Percentiles rank a stretch among this genome's conserved stretches.
Conservation (phyloP, 208 protist species). For the Trypanosoma cruzi region DNA sequence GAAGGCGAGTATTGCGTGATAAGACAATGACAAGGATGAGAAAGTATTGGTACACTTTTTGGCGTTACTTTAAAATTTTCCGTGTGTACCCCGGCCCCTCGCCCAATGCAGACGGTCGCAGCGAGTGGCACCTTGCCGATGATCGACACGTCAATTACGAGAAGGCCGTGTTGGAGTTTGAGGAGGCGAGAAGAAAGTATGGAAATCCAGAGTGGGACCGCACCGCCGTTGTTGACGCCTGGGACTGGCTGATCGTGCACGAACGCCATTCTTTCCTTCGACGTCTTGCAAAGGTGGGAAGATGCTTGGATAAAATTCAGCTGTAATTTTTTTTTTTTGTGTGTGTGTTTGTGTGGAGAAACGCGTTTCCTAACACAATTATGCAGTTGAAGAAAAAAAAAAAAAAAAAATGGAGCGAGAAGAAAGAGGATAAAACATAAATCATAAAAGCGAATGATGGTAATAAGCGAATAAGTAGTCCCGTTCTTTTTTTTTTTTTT, state of each 20-base stretch:
- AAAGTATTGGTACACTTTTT: constrained; percentile 19
- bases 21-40: neutral
- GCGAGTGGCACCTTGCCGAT: constrained; percentile 15
- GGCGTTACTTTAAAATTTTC: constrained; percentile 24
- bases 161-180: constrained; percentile 1
- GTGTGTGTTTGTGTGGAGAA: too few relatives aligned
- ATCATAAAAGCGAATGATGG: too few relatives aligned
- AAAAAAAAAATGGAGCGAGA: too few relatives aligned
- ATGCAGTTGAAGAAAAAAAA: too few relatives aligned
- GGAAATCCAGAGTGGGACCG: neutral
- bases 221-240: constrained; percentile 20
- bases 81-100: constrained; percentile 4
- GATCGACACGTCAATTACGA: constrained; percentile 22
- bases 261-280: constrained; percentile 25
- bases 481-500: too few relatives aligned
- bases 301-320: constrained; percentile 25
- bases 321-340: constrained; percentile 5
- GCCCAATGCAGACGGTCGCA: neutral
- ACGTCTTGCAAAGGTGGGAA: constrained; percentile 34
- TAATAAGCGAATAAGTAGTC: too few relatives aligned
- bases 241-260: constrained; percentile 35
- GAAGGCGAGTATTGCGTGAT: neutral
- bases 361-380: too few relatives aligned
- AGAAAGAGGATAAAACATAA: too few relatives aligned
- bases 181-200: neutral